Base-by-base conservation (phyloP, 495 filamentous ascomycete species). In the Penicillium arizonense region DNA sequence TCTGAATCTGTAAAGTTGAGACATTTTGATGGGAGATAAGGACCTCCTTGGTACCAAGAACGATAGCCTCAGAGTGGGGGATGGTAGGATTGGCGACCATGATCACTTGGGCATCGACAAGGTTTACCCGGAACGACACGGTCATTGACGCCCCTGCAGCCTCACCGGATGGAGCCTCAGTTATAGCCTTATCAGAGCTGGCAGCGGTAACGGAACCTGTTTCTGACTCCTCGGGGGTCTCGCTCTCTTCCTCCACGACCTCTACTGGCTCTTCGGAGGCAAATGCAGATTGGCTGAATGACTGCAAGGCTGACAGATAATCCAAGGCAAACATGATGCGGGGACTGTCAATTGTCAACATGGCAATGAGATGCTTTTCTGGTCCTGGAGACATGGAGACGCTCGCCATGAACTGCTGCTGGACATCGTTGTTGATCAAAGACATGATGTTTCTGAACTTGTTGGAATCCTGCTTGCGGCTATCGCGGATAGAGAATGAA, bases 381-480 rank as follows among this genome's bases (percentile, higher is more conserved):
- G 86, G 72, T 3, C 92, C 93, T 23, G 90, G 89, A 7, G 95
- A 92, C 65, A 97, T 93, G 7, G 91, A 91, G 26, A 98, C 73
- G 71, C 87, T 95, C 33, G 94, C 94, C 95, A 98, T 97, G 64
- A 97, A 96, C 54, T 88, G 85, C 72, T 97, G 94, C 63, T 96
- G 89, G 9, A 94, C 91, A 45, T 88, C 87, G 54, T 90, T 89
- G 65, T 97, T 97, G 61, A 91, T 89, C 56, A 95, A 84, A 20
- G 93, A 92, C 94, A 98, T 97, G 70, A 97, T 96, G 67, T 95
- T 96, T 38, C 90, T 83, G 80, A 93, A 98, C 67, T 96, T 96
- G 70, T 96, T 97, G 7, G 85, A 89, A 54, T 94, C 91, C 40
- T 82, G 78, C 24, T 82, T 84, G 43, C 94, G 85, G 55, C 88